Evolutionary conservation across 768 basidiomycete species (phyloP).

Genomic region (Mycena chlorophos): DNA sequence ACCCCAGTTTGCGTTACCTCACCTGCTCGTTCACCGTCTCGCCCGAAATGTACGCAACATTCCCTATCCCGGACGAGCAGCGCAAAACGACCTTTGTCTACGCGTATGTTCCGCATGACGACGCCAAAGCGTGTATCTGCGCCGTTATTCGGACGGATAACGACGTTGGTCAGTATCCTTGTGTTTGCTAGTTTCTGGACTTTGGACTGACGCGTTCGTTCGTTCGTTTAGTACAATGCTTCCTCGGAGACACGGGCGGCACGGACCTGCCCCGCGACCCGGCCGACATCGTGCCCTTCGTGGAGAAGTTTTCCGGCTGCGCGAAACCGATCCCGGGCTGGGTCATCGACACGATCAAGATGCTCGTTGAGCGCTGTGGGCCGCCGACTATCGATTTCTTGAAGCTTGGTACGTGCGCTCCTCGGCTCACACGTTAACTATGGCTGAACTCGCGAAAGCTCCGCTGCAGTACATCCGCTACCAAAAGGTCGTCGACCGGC

Average conservation of each 20-base stretch:
- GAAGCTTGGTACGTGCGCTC: not conserved
- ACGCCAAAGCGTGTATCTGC: not conserved
- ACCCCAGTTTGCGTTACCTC: slow-evolving; percentile 23
- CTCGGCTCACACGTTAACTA: not conserved
- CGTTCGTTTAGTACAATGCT: not conserved
- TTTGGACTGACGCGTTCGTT: no score
- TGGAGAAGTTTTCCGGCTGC: not conserved
- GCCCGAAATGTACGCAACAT: slow-evolving; percentile 11
- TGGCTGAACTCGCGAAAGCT: no score
- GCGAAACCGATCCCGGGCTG: not conserved
- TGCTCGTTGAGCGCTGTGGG: not conserved
- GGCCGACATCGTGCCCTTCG: not conserved
- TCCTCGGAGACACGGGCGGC: not conserved
- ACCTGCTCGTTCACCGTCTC: slow-evolving; percentile 1
- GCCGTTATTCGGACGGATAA: slow-evolving; percentile 8
- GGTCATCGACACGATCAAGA: not conserved
- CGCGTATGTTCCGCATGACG: slow-evolving; percentile 3
- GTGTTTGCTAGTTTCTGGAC: not conserved
- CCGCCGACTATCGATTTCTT: not conserved
- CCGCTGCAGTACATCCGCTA: not conserved
- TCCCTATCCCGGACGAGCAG: slow-evolving; percentile 19
- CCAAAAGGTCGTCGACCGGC: not conserved
- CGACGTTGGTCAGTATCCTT: slow-evolving; percentile 8
- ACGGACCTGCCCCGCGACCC: not conserved
- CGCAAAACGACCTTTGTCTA: not conserved